Evolutionary conservation across 2,329 filamentous ascomycete species (phyloP), one percentile per base, ranked within the genome.

Genomic region (Alternaria tenuissima): DNA sequence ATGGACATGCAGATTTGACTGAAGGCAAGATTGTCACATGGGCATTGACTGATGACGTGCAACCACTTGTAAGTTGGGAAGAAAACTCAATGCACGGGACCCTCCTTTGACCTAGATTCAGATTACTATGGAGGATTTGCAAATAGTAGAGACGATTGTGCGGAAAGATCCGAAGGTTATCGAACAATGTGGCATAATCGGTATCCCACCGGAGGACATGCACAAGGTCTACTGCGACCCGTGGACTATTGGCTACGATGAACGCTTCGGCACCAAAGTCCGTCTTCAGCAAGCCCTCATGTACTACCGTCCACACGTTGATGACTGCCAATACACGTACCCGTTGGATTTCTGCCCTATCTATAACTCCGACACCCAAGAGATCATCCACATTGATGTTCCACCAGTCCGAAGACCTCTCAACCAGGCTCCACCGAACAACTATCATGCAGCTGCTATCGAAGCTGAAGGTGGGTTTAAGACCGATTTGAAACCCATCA

Each of bases 181-280:
- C 67, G 92, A 97, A 79, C 93, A 97, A 78, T 97, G 94, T 73
- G 87, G 86, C 7, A 86, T 97, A 61, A 86, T 93, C 60, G 94
- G 94, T 1, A 92, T 97, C 61, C 87, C 92, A 12, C 85, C 85
- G 57, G 85, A 91, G 67, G 91, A 96, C 62, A 97, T 97, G 94
- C 83, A 95, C 83, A 97, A 97, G 80, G 92, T 97, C 48, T 97
- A 96, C 82, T 96, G 93, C 79, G 94, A 97, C 76, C 93, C 92
- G 11, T 97, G 94, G 94, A 96, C 94, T 1, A 96, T 97, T 78
- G 94, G 94, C 49, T 96, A 93, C 75, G 94, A 97, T 71, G 92
- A 96, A 81, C 89, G 94, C 44, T 95, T 93, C 71, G 94, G 93
- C 63, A 94, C 82, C 76, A 83, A 83, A 43, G 84, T 92, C 43